Base-by-base conservation (phyloP, 805 yeast species). In the Yamadazyma philogaea region DNA sequence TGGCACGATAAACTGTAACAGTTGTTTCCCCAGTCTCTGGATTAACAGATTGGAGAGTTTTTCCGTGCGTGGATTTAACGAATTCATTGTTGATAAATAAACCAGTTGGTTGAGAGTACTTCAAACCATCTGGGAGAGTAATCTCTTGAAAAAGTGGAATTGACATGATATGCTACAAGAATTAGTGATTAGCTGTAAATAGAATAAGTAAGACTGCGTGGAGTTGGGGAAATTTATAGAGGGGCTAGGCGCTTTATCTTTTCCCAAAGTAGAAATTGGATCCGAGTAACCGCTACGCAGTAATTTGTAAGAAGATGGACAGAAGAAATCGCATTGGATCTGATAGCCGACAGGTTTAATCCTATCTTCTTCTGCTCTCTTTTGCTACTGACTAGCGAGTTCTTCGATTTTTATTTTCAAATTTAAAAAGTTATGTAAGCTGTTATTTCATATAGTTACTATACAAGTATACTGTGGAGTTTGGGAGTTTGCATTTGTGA, bases 41-140 rank as follows among this genome's bases (percentile, higher is more conserved):
- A 49, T 70, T 68, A 43, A 66, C 56, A 18, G 74, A 69, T 12
- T 70, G 74, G 34, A 70, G 46, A 21, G 72, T 68, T 39, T 57
- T 54, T 10, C 64, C 64, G 18, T 56, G 51, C 38, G 59, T 57
- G 7, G 74, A 63, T 34, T 52, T 47, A 27, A 70, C 69, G 46
- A 68, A 70, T 52, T 69, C 73, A 50, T 68, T 68, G 55, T 70
- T 68, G 49, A 70, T 68, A 56, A 78, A 81, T 47, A 81, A 64
- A 6, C 87, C 87, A n/a, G 79, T 46, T 30, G 85, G 87, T 52
- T 78, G 84, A 19, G 60, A 51, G 57, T 66, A 75, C 37, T 67
- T 69, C 37, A 58, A 52, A 39, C 83, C 83, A 31, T 69, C 72
- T 16, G 84, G 82, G 50, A 70, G 61, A 22, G 72, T 64, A 39